Conservation (phyloP, 169 alveolate species). For the Babesia caballi region DNA sequence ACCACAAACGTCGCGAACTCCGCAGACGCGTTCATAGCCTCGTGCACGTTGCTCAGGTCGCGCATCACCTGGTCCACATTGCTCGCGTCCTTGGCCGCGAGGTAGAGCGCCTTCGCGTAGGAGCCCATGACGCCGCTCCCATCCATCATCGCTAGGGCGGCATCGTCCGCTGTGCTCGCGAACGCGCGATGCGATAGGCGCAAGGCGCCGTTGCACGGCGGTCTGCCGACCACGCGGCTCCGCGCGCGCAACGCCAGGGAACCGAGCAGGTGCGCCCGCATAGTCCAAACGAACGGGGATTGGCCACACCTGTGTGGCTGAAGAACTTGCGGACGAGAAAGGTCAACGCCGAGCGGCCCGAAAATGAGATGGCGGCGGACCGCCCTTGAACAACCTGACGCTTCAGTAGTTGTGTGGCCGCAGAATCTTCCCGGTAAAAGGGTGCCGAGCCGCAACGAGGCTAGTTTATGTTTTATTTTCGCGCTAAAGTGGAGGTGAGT, state of each 20-base stretch:
- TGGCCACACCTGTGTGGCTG: not conserved
- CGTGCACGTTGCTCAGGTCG: constrained; percentile 35
- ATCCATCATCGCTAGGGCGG: constrained; percentile 33
- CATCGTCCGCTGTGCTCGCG: not conserved
- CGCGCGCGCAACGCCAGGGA: not conserved
- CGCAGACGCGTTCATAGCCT: constrained; percentile 18
- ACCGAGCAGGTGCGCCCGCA: not conserved
- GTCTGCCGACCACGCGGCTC: not conserved
- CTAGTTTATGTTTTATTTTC: too few relatives aligned
- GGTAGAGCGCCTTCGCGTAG: constrained; percentile 64
- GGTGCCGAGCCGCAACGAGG: too few relatives aligned
- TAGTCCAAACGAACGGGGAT: not conserved
- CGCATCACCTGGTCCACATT: constrained; percentile 47
- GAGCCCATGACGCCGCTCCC: constrained; percentile 63
- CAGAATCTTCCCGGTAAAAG: not conserved
- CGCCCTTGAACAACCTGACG: not conserved
- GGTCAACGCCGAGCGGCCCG: too few relatives aligned
- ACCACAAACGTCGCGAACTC: constrained; percentile 36
- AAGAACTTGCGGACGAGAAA: too few relatives aligned
- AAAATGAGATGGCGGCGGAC: not conserved
- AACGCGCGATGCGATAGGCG: constrained; percentile 4
- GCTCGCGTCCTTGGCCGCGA: constrained; percentile 43
- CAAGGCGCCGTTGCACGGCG: not conserved
- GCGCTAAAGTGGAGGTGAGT: too few relatives aligned
- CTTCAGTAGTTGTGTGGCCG: not conserved